Conservation (phyloP, 1,139 yeast species). For the Suhomyces yuchorum region DNA sequence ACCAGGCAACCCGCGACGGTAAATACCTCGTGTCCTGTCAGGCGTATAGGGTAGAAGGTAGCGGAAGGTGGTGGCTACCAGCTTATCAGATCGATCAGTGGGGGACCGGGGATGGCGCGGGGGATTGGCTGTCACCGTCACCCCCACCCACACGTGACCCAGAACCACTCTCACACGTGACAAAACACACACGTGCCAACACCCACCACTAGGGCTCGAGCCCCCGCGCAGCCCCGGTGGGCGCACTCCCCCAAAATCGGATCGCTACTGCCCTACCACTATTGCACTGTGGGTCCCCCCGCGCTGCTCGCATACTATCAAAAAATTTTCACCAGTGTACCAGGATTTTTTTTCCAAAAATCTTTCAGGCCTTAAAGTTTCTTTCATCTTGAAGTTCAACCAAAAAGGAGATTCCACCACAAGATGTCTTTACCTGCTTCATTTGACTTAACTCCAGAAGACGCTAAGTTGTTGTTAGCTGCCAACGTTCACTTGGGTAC, state of each 20-base stretch:
- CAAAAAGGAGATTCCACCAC: conserved; percentile 18
- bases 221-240: conserved; percentile 3
- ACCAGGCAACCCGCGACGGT: too few relatives aligned
- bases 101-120: too few relatives aligned
- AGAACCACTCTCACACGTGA: too few relatives aligned
- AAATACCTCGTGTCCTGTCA: too few relatives aligned
- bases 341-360: conserved; percentile 15
- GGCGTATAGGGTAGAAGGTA: too few relatives aligned
- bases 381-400: conserved; percentile 13
- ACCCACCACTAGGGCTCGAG: conserved; percentile 5
- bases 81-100: not conserved
- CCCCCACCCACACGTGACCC: too few relatives aligned
- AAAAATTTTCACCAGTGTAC: conserved; percentile 16
- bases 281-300: conserved; percentile 10
- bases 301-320: conserved; percentile 11
- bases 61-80: too few relatives aligned
- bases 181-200: not conserved
- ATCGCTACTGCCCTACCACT: conserved; percentile 3
- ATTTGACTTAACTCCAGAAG: conserved; percentile 94
- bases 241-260: conserved; percentile 1
- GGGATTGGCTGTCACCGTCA: too few relatives aligned
- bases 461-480: conserved; percentile 99
- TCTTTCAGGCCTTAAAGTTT: conserved; percentile 15
- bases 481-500: conserved; percentile 99
- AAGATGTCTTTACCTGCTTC: conserved; percentile 86